phyloP scores from a whole-genome alignment of 2,329 filamentous ascomycete species.

The Penicillium oxalicum region DNA sequence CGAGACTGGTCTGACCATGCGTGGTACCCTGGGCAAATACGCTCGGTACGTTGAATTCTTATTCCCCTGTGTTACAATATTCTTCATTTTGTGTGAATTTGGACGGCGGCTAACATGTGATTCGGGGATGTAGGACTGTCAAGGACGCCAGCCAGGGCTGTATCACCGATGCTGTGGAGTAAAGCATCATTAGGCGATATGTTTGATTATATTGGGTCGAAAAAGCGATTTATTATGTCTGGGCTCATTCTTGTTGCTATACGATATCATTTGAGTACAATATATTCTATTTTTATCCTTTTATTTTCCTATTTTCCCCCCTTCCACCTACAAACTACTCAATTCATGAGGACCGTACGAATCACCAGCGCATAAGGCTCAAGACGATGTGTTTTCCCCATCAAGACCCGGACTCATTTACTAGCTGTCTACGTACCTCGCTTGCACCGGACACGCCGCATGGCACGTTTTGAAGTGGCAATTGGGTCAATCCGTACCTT shows the following conservation, averaged over 20 bases:
- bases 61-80: too few species aligned
- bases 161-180: conserved; percentile 41
- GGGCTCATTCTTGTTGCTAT: conserved; percentile 12
- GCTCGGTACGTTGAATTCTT: conserved; percentile 38
- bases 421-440: too few species aligned
- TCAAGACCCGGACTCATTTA: too few species aligned
- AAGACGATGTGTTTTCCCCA: too few species aligned
- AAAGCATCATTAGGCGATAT: conserved; percentile 9
- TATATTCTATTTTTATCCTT: not conserved
- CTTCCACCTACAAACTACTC: not conserved
- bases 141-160: conserved; percentile 45
- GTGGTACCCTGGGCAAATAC: conserved; percentile 67
- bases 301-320: not conserved
- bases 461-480: too few species aligned
- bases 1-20: conserved; percentile 51
- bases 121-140: conserved; percentile 26
- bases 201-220: conserved; percentile 7
- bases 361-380: not conserved
- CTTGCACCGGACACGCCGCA: too few species aligned
- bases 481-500: too few species aligned
- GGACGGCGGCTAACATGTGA: too few species aligned
- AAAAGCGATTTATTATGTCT: conserved; percentile 19
- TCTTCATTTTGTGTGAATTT: too few species aligned
- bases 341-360: not conserved
- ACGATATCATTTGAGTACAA: conserved; percentile 18